Conservation (phyloP, 306 rosid genomes). For the Amphicarpaea edgeworthii region DNA sequence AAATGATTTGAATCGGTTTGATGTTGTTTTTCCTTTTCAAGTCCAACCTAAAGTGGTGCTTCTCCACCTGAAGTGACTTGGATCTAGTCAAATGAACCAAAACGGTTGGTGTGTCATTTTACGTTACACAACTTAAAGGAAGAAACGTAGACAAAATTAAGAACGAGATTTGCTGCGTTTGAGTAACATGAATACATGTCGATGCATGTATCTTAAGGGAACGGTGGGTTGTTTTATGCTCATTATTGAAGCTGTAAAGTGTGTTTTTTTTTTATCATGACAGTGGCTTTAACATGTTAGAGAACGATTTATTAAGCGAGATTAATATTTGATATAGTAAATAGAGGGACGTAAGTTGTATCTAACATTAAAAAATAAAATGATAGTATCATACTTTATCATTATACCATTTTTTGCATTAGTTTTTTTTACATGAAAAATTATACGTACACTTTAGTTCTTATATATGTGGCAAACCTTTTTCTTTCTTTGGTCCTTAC, state of each 20-base stretch:
- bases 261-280: no score
- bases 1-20: not conserved
- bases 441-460: no score
- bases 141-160: not conserved
- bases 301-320: no score
- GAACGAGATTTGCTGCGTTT: slow-evolving; percentile 7
- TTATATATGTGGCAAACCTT: no score
- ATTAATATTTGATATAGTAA: no score
- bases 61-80: not conserved
- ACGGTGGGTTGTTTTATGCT: not conserved
- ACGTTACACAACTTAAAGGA: slow-evolving; percentile 5
- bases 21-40: not conserved
- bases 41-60: not conserved
- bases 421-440: no score
- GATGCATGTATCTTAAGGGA: slow-evolving; percentile 29
- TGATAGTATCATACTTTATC: no score
- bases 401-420: no score
- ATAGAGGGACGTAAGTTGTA: no score
- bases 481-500: no score
- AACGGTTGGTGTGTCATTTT: slow-evolving; percentile 21
- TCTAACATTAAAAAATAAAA: no score
- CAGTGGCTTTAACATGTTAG: no score
- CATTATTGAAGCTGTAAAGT: not conserved
- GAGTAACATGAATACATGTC: not conserved
- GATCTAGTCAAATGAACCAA: slow-evolving; percentile 19